A percentile compares a stretch with the other conserved stretches of the same genome.
These are phyloP conservation scores for Albifimbria verrucaria DNA, from an alignment of 2,329 filamentous ascomycete genomes.

Conservation along the genomic window DNA sequence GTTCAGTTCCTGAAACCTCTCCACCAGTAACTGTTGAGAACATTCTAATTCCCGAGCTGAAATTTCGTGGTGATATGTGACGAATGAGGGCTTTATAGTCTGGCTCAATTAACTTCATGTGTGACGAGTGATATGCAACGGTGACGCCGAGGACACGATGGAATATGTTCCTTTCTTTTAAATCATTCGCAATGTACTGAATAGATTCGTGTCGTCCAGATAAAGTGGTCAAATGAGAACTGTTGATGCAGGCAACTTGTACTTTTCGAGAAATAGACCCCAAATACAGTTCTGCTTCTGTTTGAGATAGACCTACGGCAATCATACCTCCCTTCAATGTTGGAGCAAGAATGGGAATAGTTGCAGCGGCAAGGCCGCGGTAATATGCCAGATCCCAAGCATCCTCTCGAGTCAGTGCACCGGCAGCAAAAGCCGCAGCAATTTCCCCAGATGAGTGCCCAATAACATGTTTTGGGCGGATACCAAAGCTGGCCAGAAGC, in stretches of 20 bases:
- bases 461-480: slow-evolving; percentile 31
- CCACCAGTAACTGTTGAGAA: slow-evolving; percentile 38
- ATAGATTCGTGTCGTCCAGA: slow-evolving; percentile 35
- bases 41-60: slow-evolving; percentile 25
- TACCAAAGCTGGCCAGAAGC: slow-evolving; percentile 28
- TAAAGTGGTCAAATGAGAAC: slow-evolving; percentile 39
- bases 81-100: slow-evolving; percentile 29
- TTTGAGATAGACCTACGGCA: slow-evolving; percentile 30
- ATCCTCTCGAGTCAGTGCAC: slow-evolving; percentile 28
- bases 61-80: slow-evolving; percentile 13
- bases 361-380: slow-evolving; percentile 33
- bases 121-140: slow-evolving; percentile 41
- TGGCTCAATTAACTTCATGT: slow-evolving; percentile 36
- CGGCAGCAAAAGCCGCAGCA: slow-evolving; percentile 39
- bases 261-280: slow-evolving; percentile 13
- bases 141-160: slow-evolving; percentile 32
- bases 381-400: slow-evolving; percentile 41
- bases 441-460: slow-evolving; percentile 47
- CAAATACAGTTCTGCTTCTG: slow-evolving; percentile 25
- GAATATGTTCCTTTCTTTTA: slow-evolving; percentile 28
- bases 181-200: slow-evolving; percentile 24
- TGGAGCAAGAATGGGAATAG: slow-evolving; percentile 21
- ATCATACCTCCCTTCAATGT: slow-evolving; percentile 38
- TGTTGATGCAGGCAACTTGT: slow-evolving; percentile 43
- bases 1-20: slow-evolving; percentile 15